Conservation (phyloP, 805 yeast species). For the Wickerhamiella sorbophila region DNA sequence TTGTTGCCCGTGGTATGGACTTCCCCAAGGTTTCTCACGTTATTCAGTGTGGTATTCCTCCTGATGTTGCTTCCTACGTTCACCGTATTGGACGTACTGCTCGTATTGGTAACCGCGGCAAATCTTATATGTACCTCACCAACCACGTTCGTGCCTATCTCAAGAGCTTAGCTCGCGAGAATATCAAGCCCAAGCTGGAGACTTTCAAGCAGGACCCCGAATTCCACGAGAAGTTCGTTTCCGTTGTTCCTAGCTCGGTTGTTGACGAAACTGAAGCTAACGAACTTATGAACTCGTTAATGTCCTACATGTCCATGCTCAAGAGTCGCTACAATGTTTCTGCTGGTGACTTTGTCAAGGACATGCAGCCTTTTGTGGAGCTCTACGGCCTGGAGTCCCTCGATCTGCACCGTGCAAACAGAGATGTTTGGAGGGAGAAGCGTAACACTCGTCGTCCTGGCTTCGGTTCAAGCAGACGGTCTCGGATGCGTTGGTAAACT, state of each 20-base stretch:
- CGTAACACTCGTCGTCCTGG: conserved; percentile 2
- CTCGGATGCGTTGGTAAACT: conserved; percentile 20
- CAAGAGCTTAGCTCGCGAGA: conserved; percentile 27
- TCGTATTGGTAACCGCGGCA: conserved; percentile 73
- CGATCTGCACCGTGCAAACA: conserved; percentile 10
- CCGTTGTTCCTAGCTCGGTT: conserved; percentile 9
- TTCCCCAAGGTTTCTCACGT: conserved; percentile 81
- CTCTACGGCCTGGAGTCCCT: conserved; percentile 17
- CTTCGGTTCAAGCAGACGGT: conserved; percentile 16
- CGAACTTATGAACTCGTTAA: conserved; percentile 15
- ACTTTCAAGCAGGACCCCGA: conserved; percentile 13
- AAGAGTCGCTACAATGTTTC: conserved; percentile 14
- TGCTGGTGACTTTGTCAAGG: conserved; percentile 14
- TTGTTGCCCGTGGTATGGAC: conserved; percentile 94
- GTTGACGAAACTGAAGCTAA: conserved; percentile 16
- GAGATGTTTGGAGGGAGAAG: conserved; percentile 12
- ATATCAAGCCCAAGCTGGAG: conserved; percentile 33
- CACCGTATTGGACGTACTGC: conserved; percentile 96
- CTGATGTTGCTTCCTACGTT: conserved; percentile 62
- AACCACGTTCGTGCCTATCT: conserved; percentile 44
- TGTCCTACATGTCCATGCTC: conserved; percentile 18
- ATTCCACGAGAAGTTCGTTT: conserved; percentile 9
- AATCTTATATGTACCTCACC: conserved; percentile 46
- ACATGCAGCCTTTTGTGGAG: conserved; percentile 18
- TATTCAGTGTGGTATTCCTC: conserved; percentile 66